Evolutionary conservation across 768 basidiomycete species (phyloP), one percentile per base, ranked within the genome.

Genomic region (Sporobolomyces roseus): DNA sequence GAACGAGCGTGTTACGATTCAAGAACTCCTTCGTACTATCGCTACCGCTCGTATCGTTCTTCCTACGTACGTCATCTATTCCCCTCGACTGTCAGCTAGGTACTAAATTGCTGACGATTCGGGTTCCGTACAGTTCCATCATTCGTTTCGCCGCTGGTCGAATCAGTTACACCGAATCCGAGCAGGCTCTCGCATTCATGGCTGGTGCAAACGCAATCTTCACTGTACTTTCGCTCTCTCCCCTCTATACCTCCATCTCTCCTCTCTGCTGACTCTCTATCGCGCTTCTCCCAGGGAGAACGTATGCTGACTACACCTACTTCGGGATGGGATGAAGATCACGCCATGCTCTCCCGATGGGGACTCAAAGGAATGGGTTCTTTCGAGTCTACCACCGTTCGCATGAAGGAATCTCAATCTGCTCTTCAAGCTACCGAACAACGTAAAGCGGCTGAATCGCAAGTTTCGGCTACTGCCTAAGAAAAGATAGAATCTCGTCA

Each of bases 141-240:
- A 96, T 98, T 66, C 86, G 94, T 64, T 86, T 98, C 30, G 93
- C 94, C 10, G 94, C 94, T 25, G 94, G 94, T 63, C 83, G 94
- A 75, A 91, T 91, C 78, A 89, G 86, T 2, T 84, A 96, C 74
- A 83, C 83, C 66, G 94, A 98, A 81, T 83, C 89, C 13, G 90
- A 97, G 79, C 94, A 98, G 78, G 92, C 88, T 10, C 92, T 98
- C 88, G 93, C 91, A 77, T 98, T 98, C 81, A 89, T 98, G 89
- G 93, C 94, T 1, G 94, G 94, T 29, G 94, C 93, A 27, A 98
- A 98, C 77, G 94, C 94, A 27, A 88, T 98, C 68, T 98, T 98
- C 78, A 98, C 94, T n/a, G 94, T 72, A n/a, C 3, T 59, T 66
- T 71, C 64, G 4, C 41, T 17, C 14, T 9, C 21, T 25, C 23